Base-by-base conservation (phyloP, 2,329 filamentous ascomycete genomes). In the Volutella citrinella region DNA sequence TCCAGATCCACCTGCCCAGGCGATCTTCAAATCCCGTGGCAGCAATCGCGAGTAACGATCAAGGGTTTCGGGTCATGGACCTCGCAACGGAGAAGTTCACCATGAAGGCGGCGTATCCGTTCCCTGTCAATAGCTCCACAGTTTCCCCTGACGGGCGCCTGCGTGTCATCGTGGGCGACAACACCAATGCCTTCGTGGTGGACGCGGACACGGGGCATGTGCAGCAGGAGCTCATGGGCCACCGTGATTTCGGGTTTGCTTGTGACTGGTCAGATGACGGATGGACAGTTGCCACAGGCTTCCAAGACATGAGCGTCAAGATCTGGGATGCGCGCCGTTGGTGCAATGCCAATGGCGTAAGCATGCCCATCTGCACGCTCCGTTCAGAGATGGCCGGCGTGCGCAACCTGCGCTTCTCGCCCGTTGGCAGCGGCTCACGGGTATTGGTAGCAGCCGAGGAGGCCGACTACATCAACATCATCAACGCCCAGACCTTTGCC, bases 251-350 rank as follows among this genome's bases (percentile, higher is more conserved):
- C 46, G 83, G 80, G 3, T 91, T 90, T 51, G 79, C 85, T 3
- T 88, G 83, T 51, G 85, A 83, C 46, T 91, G 86, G 86, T 82
- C 84, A 13, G 79, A 84, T 33, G 82, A 90, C 54, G 85, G 84
- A 19, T 80, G 80, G 64, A 82, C 80, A 10, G 73, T 90, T 14
- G 86, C 86, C 10, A 90, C 86, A 0, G 85, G 81, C 15, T 83
- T 82, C 42, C 85, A 91, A 58, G 86, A 91, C 57, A 82, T 74
- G 55, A 74, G 71, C 18, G 72, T 90, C 46, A 78, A 80, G 44
- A 78, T 91, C 30, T 90, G 83, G 80, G 86, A 91, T 55, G 82
- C 84, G 7, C 74, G 86, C 8, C 78, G 75, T 34, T 87, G 83
- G 81, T 70, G 63, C 27, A 64, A 71, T 34, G 70, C 71, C 8